Evolutionary conservation across 768 basidiomycete genomes (phyloP).

Genomic region (Trichaptum fuscoviolaceum): DNA sequence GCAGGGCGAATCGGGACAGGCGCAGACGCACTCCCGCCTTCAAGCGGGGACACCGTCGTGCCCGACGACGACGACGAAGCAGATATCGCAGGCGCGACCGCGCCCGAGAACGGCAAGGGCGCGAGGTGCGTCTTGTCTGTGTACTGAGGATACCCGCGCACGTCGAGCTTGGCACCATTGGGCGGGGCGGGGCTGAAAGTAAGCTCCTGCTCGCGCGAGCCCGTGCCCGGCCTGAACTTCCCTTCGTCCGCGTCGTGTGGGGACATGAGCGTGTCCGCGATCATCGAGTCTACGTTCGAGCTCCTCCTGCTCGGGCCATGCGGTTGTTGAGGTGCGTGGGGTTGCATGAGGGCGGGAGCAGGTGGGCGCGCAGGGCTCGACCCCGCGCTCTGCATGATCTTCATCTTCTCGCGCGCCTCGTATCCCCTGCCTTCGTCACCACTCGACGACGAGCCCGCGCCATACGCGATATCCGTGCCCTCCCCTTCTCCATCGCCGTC

Average conservation of each 20-base stretch:
- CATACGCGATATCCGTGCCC: conserved; percentile 36
- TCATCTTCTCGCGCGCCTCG: background rate
- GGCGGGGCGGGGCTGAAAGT: background rate
- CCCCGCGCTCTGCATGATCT: background rate
- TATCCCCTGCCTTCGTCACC: background rate
- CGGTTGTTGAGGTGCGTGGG: too few species aligned
- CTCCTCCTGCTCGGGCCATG: background rate
- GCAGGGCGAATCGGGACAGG: conserved; percentile 13
- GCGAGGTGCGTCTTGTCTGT: conserved; percentile 10
- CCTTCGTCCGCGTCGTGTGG: background rate
- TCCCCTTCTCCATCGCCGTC: conserved; percentile 48
- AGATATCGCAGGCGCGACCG: conserved; percentile 16
- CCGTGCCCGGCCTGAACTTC: too few species aligned
- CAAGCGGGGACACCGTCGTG: background rate
- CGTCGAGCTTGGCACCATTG: background rate
- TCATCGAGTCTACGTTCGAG: conserved; percentile 13
- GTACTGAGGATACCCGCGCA: background rate
- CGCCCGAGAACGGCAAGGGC: conserved; percentile 21
- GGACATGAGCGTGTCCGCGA: conserved; percentile 10
- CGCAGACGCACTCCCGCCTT: conserved; percentile 11
- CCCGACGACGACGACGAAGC: conserved; percentile 8
- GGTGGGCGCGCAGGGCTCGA: background rate
- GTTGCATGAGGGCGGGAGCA: background rate
- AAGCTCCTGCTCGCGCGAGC: background rate
- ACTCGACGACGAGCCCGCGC: background rate